A percentile compares a stretch with the other conserved stretches of the same genome.
These are phyloP conservation scores for Aspergillus homomorphus DNA, from an alignment of 495 filamentous ascomycete species.

Conservation along the genomic window DNA sequence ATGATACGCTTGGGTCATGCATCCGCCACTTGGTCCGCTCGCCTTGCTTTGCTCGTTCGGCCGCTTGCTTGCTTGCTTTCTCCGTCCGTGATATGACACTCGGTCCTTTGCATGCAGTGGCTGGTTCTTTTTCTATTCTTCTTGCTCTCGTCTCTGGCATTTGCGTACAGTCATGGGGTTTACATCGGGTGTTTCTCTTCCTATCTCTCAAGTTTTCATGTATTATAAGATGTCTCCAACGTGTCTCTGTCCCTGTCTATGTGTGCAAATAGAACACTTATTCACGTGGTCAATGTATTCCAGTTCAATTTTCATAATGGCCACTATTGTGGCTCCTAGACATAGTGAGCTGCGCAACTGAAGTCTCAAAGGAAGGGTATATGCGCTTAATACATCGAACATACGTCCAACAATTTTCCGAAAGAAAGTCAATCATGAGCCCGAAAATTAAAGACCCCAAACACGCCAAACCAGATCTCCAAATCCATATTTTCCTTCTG, in stretches of 20 bases:
- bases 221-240: slow-evolving; percentile 25
- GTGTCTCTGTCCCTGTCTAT: neutral
- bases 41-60: slow-evolving; percentile 12
- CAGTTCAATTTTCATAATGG: neutral
- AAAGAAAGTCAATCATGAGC: neutral
- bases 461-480: neutral
- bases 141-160: neutral
- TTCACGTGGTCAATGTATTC: neutral
- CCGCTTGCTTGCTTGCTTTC: neutral
- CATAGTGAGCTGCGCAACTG: neutral
- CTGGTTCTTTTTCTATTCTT: neutral
- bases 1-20: neutral
- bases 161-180: slow-evolving; percentile 6
- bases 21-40: neutral
- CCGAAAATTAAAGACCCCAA: neutral
- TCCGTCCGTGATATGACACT: neutral
- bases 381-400: neutral
- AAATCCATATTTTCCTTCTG: neutral
- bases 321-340: neutral
- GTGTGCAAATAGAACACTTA: slow-evolving; percentile 18
- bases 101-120: neutral
- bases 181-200: slow-evolving; percentile 14
- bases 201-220: slow-evolving; percentile 3
- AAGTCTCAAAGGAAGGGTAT: neutral
- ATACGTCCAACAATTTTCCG: too few relatives aligned